Evolutionary conservation across 768 basidiomycete genomes (phyloP).

Genomic region (Antrodiella citrinella): DNA sequence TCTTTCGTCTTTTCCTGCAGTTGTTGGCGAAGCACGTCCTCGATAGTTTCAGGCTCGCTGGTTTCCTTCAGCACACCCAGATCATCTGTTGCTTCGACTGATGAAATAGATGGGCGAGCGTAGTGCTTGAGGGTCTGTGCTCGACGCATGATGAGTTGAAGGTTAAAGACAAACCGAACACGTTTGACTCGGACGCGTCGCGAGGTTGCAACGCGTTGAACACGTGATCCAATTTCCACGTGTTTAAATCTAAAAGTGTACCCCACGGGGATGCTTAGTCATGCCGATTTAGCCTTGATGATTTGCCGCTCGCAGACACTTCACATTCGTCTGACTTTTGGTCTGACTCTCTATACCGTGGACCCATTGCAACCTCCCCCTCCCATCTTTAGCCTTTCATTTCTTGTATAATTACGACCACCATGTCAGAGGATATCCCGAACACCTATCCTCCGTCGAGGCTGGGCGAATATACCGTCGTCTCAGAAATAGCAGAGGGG

Average conservation of each 20-base stretch:
- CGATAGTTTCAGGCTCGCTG: conserved; percentile 42
- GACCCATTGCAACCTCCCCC: not conserved
- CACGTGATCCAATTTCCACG: not conserved
- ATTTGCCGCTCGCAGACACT: no score
- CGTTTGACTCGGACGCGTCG: not conserved
- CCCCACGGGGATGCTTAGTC: no score
- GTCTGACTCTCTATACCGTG: no score
- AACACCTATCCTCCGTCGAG: conserved; percentile 49
- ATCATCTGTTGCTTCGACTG: conserved; percentile 49
- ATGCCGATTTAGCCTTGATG: no score
- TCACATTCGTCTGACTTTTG: no score
- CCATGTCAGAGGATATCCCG: conserved; percentile 20
- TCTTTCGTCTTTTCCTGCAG: conserved; percentile 63
- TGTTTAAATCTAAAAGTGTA: no score
- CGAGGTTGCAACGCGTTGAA: not conserved
- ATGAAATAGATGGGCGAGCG: conserved; percentile 38
- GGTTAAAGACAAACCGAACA: not conserved
- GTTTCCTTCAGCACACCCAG: conserved; percentile 52
- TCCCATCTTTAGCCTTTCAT: not conserved
- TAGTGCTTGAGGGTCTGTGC: conserved; percentile 57
- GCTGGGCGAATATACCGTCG: conserved; percentile 87
- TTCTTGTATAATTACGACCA: not conserved
- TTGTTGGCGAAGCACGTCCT: conserved; percentile 56
- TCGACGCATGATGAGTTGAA: conserved; percentile 39
- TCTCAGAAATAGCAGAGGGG: conserved; percentile 86